A percentile compares a stretch with the other conserved stretches of the same genome.
phyloP scores from a whole-genome alignment of 306 rosid genomes.

The Malus sieversii region DNA sequence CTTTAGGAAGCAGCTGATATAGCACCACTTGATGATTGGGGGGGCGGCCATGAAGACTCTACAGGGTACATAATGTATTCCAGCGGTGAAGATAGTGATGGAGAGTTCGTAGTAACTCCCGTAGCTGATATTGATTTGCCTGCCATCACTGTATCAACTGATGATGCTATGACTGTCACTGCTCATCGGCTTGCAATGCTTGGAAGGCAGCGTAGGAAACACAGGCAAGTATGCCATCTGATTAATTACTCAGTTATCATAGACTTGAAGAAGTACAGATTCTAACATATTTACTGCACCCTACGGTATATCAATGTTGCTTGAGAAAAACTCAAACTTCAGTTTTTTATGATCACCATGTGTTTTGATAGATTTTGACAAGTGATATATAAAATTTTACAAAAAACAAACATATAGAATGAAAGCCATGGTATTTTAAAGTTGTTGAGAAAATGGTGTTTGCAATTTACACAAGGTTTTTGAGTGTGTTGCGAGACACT shows the following conservation, averaged over 20 bases:
- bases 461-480: too few relatives aligned
- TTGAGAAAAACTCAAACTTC: background rate
- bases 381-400: too few relatives aligned
- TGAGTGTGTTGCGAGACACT: too few relatives aligned
- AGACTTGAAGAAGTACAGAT: background rate
- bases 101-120: slow-evolving; percentile 45
- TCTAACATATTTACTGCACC: too few relatives aligned
- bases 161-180: slow-evolving; percentile 52
- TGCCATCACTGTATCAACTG: slow-evolving; percentile 36
- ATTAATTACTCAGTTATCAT: background rate
- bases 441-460: too few relatives aligned
- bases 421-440: background rate
- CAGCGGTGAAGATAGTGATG: slow-evolving; percentile 76
- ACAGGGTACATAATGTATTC: slow-evolving; percentile 38
- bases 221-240: slow-evolving; percentile 49
- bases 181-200: slow-evolving; percentile 67
- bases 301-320: background rate
- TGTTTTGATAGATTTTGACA: background rate
- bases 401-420: background rate
- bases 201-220: slow-evolving; percentile 46
- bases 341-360: background rate
- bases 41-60: slow-evolving; percentile 34
- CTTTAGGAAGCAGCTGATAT: slow-evolving; percentile 56
- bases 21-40: slow-evolving; percentile 52
- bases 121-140: slow-evolving; percentile 73